A percentile compares a stretch with the other conserved stretches of the same genome.
Conservation (phyloP, 257 asterid species). For the Solanum sejunctum region DNA sequence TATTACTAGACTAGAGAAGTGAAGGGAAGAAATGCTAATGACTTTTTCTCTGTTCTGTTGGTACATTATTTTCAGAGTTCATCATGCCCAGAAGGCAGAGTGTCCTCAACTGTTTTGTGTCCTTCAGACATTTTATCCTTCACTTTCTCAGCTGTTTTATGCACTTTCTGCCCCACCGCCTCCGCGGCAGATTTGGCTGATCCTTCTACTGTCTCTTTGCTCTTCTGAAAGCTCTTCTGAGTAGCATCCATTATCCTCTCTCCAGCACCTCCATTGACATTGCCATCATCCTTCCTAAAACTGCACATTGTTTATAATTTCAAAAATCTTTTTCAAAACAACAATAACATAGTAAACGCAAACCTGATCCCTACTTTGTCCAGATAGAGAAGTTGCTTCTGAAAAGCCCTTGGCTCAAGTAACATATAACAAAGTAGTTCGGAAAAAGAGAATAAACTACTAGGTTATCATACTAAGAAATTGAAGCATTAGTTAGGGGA, state of each 20-base stretch:
- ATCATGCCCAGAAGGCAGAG: not conserved
- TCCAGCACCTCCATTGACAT: not conserved
- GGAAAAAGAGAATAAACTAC: not conserved
- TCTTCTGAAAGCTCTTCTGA: conserved; percentile 11
- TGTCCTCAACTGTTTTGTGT: not conserved
- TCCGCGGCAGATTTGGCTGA: conserved; percentile 13
- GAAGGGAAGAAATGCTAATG: not conserved
- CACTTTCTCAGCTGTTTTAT: conserved; percentile 6
- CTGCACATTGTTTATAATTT: not conserved
- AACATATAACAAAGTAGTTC: no score
- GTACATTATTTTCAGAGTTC: conserved; percentile 5
- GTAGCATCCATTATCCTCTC: conserved; percentile 12
- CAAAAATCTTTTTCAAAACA: not conserved
- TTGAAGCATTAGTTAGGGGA: not conserved
- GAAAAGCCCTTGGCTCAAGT: no score
- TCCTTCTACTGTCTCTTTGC: conserved; percentile 3
- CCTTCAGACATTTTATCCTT: not conserved
- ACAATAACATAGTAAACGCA: not conserved
- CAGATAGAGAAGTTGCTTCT: no score
- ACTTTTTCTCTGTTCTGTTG: not conserved
- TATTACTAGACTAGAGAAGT: not conserved
- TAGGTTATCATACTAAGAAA: not conserved
- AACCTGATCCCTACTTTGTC: not conserved
- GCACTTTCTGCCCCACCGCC: conserved; percentile 8
- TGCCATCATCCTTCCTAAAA: conserved; percentile 8